A percentile compares a stretch with the other conserved stretches of the same genome.
phyloP scores from a whole-genome alignment of 805 yeast species.

The Candida maltosa region DNA sequence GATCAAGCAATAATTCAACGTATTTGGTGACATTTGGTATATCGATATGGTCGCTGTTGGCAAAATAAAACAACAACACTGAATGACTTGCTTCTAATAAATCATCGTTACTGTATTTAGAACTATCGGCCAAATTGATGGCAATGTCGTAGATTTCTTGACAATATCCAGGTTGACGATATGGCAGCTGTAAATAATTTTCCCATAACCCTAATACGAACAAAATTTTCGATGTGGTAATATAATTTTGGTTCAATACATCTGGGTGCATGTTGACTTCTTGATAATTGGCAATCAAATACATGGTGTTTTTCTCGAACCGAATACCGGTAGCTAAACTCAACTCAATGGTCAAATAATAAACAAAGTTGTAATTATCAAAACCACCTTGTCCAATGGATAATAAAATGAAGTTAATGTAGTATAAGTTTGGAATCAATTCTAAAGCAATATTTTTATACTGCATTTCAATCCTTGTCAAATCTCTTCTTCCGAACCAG shows the following conservation, averaged over 20 bases:
- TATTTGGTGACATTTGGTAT: conserved; percentile 32
- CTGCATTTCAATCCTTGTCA: background rate
- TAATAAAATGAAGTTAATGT: conserved; percentile 45
- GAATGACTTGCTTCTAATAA: conserved; percentile 66
- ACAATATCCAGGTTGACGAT: conserved; percentile 15
- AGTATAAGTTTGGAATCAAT: conserved; percentile 39
- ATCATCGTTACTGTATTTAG: conserved; percentile 15
- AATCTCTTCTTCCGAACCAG: background rate
- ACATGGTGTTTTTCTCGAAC: conserved; percentile 29
- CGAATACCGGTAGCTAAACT: conserved; percentile 19
- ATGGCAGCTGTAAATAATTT: conserved; percentile 32
- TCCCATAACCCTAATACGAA: conserved; percentile 49
- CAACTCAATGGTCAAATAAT: conserved; percentile 45
- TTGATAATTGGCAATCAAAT: conserved; percentile 29
- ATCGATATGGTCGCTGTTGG: conserved; percentile 18
- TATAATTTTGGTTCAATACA: conserved; percentile 22
- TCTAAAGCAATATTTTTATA: conserved; percentile 22
- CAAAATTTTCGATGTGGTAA: conserved; percentile 36
- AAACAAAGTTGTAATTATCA: conserved; percentile 59
- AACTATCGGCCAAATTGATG: conserved; percentile 28
- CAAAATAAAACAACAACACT: conserved; percentile 39
- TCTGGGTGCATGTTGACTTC: conserved; percentile 29
- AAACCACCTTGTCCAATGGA: conserved; percentile 64
- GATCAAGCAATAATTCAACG: conserved; percentile 43
- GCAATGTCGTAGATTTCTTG: conserved; percentile 27